A percentile compares a stretch with the other conserved stretches of the same genome.
Conservation (phyloP, 305 asterid species). For the Fraxinus albicans region DNA sequence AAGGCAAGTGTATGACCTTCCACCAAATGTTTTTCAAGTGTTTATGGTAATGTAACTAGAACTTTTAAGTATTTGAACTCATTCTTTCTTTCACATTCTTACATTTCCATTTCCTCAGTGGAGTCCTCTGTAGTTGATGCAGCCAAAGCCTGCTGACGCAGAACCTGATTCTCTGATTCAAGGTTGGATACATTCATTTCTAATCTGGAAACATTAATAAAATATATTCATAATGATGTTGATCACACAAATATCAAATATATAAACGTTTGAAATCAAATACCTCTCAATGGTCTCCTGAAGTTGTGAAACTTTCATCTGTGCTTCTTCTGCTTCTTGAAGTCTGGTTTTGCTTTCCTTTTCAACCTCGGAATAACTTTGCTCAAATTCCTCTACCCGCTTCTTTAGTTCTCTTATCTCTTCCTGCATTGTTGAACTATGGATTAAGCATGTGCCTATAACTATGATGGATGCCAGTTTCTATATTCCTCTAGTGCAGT, state of each 20-base stretch:
- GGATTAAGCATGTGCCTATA: slow-evolving; percentile 21
- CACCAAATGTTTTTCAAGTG: slow-evolving; percentile 11
- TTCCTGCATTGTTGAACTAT: slow-evolving; percentile 52
- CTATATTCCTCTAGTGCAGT: not conserved
- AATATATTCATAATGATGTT: slow-evolving; percentile 30
- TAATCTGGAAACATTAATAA: slow-evolving; percentile 52
- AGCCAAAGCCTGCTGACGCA: slow-evolving; percentile 90
- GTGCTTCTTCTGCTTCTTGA: slow-evolving; percentile 80
- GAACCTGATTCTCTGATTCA: slow-evolving; percentile 92
- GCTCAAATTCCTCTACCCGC: slow-evolving; percentile 66
- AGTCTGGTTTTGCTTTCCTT: slow-evolving; percentile 60
- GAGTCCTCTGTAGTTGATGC: slow-evolving; percentile 72
- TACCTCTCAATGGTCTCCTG: slow-evolving; percentile 91
- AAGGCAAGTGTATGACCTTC: slow-evolving; percentile 1
- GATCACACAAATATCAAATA: slow-evolving; percentile 22
- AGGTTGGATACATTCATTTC: slow-evolving; percentile 77
- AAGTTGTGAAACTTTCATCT: slow-evolving; percentile 57
- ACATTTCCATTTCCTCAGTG: slow-evolving; percentile 76
- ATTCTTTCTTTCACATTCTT: slow-evolving; percentile 35
- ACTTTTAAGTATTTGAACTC: slow-evolving; percentile 14
- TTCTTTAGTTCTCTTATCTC: slow-evolving; percentile 61
- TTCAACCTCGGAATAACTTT: slow-evolving; percentile 54
- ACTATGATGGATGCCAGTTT: slow-evolving; percentile 12
- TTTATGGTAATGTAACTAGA: slow-evolving; percentile 6
- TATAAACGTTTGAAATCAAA: slow-evolving; percentile 2